These are phyloP conservation scores for Boletus insuetus DNA, from an alignment of 768 basidiomycete species.

Conservation along the genomic window DNA sequence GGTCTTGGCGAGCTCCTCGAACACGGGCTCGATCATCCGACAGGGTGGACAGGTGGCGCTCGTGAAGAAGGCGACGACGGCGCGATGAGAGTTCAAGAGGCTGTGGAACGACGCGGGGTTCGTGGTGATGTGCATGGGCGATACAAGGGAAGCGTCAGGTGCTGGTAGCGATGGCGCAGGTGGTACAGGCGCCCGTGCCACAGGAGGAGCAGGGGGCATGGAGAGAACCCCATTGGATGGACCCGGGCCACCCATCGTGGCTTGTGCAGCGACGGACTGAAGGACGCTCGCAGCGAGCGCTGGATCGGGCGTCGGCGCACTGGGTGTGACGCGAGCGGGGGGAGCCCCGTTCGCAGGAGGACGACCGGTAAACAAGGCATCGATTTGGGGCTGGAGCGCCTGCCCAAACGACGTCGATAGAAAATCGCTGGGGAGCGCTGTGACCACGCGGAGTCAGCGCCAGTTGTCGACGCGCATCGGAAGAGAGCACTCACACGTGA, in stretches of 20 bases:
- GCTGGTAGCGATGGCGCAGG: constrained; percentile 27
- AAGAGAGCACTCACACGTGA: constrained; percentile 53
- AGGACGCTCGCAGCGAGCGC: constrained; percentile 53
- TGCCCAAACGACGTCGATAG: constrained; percentile 87
- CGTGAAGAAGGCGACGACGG: constrained; percentile 81
- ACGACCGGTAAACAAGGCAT: constrained; percentile 71
- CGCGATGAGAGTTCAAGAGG: constrained; percentile 63
- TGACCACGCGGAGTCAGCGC: too few species aligned
- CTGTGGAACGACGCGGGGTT: constrained; percentile 71
- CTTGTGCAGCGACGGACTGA: constrained; percentile 55
- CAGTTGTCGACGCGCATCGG: too few species aligned
- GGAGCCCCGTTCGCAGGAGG: constrained; percentile 29
- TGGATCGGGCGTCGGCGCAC: constrained; percentile 39
- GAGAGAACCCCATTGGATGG: neutral
- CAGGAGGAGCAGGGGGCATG: neutral
- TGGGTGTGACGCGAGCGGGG: constrained; percentile 29
- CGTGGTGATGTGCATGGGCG: constrained; percentile 68
- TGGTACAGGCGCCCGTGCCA: constrained; percentile 14
- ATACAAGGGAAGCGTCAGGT: constrained; percentile 47
- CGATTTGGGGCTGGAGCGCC: constrained; percentile 85
- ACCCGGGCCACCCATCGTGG: constrained; percentile 30
- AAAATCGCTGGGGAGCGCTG: constrained; percentile 80
- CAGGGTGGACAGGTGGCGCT: constrained; percentile 76
- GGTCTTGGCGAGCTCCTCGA: constrained; percentile 71
- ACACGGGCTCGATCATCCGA: constrained; percentile 77